Evolutionary conservation across 768 basidiomycete genomes (phyloP).

Genomic region (Boletus rex-veris): DNA sequence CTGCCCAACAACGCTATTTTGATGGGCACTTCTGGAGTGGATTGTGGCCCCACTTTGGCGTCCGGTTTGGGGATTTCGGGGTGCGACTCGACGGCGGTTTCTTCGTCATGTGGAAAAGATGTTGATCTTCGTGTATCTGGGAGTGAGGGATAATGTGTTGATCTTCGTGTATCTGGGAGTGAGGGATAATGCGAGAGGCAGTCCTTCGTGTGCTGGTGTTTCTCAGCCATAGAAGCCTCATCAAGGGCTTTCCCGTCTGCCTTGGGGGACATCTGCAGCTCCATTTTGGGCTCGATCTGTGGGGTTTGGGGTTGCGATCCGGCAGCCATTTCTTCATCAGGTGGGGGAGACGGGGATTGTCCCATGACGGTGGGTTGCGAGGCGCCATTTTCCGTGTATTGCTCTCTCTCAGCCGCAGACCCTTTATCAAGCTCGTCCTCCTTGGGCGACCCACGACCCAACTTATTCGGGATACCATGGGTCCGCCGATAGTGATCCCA

Average conservation of each 20-base stretch:
- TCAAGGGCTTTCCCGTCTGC: background rate
- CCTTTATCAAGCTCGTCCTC: background rate
- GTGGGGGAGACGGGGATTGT: background rate
- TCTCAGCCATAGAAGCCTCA: background rate
- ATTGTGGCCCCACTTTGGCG: background rate
- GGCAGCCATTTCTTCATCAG: background rate
- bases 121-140: background rate
- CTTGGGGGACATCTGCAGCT: background rate
- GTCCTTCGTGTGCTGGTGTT: background rate
- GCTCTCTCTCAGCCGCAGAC: background rate
- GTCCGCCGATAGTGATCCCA: slow-evolving; percentile 53
- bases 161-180: background rate
- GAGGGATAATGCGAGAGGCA: background rate
- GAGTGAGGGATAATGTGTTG: background rate
- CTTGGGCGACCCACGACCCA: slow-evolving; percentile 2
- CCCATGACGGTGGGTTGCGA: background rate
- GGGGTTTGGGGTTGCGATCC: background rate
- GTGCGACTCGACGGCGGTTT: background rate
- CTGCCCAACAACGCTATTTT: background rate
- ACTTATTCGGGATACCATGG: slow-evolving; percentile 17
- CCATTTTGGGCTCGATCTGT: background rate
- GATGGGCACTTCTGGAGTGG: background rate
- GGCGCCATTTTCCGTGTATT: background rate
- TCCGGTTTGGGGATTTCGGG: background rate
- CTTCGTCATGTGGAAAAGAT: slow-evolving; percentile 1